These are phyloP conservation scores for Quillaja saponaria DNA, from an alignment of 306 rosid genomes.

Conservation along the genomic window DNA sequence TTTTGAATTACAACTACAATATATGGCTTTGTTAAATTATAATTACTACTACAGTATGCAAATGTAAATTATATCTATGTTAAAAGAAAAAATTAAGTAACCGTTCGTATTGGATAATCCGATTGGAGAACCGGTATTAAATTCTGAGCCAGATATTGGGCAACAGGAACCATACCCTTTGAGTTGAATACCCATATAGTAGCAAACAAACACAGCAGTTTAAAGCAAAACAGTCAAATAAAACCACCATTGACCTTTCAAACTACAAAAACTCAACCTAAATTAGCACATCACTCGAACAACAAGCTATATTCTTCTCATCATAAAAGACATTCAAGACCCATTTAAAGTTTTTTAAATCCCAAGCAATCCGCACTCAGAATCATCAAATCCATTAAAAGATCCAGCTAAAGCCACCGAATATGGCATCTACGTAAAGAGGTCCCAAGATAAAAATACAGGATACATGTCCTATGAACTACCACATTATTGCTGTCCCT, in stretches of 20 bases:
- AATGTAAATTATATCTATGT: too few relatives aligned
- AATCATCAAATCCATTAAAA: slow-evolving; percentile 38
- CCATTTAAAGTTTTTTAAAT: slow-evolving; percentile 40
- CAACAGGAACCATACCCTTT: too few relatives aligned
- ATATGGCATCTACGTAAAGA: slow-evolving; percentile 46
- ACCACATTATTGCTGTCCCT: slow-evolving; percentile 48
- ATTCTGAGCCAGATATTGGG: too few relatives aligned
- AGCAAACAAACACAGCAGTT: too few relatives aligned
- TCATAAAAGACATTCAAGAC: slow-evolving; percentile 47
- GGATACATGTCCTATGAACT: slow-evolving; percentile 40
- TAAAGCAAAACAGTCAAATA: not conserved
- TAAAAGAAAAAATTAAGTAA: too few relatives aligned
- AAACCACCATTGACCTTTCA: not conserved
- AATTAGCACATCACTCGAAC: slow-evolving; percentile 31
- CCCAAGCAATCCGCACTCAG: slow-evolving; percentile 35
- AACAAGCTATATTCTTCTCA: slow-evolving; percentile 44
- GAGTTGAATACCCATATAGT: too few relatives aligned
- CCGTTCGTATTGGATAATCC: too few relatives aligned
- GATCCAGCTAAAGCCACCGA: slow-evolving; percentile 47
- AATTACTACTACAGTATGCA: too few relatives aligned
- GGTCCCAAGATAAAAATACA: slow-evolving; percentile 36
- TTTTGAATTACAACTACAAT: too few relatives aligned
- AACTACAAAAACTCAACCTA: slow-evolving; percentile 12
- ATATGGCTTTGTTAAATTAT: too few relatives aligned
- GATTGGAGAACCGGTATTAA: too few relatives aligned